Conservation (phyloP, 83 land plant genomes). For the Diphasiastrum complanatum region DNA sequence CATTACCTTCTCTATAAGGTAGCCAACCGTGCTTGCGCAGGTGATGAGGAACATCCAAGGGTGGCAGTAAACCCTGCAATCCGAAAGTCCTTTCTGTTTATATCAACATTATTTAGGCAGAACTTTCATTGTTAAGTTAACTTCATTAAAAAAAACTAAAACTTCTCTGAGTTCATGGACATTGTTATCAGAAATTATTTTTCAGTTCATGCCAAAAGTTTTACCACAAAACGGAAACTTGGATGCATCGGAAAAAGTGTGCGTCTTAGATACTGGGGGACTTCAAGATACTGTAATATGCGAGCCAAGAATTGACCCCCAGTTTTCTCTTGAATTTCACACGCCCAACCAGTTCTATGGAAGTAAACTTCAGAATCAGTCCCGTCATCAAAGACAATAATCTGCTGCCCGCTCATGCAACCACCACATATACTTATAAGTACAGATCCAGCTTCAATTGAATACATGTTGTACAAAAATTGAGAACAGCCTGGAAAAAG, state of each 20-base stretch:
- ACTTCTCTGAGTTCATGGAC: too few relatives aligned
- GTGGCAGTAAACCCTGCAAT: constrained; percentile 80
- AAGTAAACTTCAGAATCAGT: constrained; percentile 22
- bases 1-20: constrained; percentile 91
- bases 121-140: too few relatives aligned
- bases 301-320: constrained; percentile 76
- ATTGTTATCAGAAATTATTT: too few relatives aligned
- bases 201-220: too few relatives aligned
- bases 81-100: too few relatives aligned
- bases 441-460: not conserved
- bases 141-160: too few relatives aligned
- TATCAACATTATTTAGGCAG: too few relatives aligned
- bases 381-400: constrained; percentile 77
- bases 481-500: too few relatives aligned
- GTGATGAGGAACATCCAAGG: constrained; percentile 97
- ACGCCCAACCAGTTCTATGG: constrained; percentile 5
- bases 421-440: not conserved
- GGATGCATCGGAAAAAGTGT: constrained; percentile 67
- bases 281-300: constrained; percentile 73
- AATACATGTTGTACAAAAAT: too few relatives aligned
- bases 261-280: constrained; percentile 84
- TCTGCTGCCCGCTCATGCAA: constrained; percentile 32
- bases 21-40: constrained; percentile 90
- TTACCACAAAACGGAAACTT: constrained; percentile 71
- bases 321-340: constrained; percentile 30